Evolutionary conservation across 2,329 filamentous ascomycete genomes (phyloP), one percentile per base, ranked within the genome.

Genomic region (Exophiala viscosa): DNA sequence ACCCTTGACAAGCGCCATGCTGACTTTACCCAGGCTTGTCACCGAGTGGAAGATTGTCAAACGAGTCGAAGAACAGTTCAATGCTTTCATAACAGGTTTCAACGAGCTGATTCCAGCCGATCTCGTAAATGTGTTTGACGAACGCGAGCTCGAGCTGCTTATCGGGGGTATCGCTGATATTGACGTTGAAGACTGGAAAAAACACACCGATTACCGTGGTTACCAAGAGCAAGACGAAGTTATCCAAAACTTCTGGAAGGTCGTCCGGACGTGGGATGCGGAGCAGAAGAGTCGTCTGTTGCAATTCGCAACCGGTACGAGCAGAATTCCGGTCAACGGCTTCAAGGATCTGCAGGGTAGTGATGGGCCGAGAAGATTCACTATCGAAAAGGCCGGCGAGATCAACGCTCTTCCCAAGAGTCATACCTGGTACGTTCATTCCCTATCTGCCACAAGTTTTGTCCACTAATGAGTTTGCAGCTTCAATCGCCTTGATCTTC

Each of bases 101-200:
- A 90, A 97, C 68, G 93, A 99, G 76, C 82, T 99, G 34, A 97
- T 99, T 55, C 93, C 93, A 2, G 85, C 91, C 50, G 93, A 99
- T 67, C 81, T 99, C 45, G 91, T 99, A 72, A 97, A 96, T 65
- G 93, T 99, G 36, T 99, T 99, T 66, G 93, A 99, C 67, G 93
- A 99, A 77, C 88, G 93, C 65, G 93, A 99, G 73, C 79, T 99
- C 43, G 93, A 99, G 73, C 76, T 99, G 62, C 80, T 99, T 62
- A 97, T 99, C 67, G 93, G 93, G 61, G 93, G 93, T 80, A 99
- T 99, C 64, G 93, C 93, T n/a, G 93, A 99, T 73, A 99, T 99
- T 63, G 93, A 99, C 66, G 92, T 99, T 13, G 93, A 99, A 55
- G 93, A 99, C 73, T 99, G 93, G 93, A 97, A 99, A 86, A 99